These are phyloP conservation scores for Populus alba DNA, from an alignment of 345 rosid species.

Conservation along the genomic window DNA sequence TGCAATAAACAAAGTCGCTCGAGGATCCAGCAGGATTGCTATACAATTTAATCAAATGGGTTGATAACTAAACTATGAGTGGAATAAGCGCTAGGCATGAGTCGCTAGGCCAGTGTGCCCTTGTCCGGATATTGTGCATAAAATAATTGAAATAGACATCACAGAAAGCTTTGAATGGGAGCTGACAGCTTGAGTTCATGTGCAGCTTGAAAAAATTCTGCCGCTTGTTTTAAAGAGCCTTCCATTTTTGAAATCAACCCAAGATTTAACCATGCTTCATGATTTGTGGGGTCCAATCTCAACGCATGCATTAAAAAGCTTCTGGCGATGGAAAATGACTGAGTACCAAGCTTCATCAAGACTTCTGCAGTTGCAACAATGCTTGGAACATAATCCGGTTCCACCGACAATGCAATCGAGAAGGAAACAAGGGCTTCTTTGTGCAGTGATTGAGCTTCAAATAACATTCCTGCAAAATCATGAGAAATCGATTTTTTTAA, in stretches of 20 bases:
- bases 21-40: constrained; percentile 11
- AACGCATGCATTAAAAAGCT: constrained; percentile 86
- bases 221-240: constrained; percentile 75
- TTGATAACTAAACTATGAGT: background rate
- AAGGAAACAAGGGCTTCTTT: constrained; percentile 73
- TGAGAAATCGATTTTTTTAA: background rate
- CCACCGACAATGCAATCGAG: constrained; percentile 62
- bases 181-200: constrained; percentile 74
- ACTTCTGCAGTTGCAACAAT: constrained; percentile 72
- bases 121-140: constrained; percentile 1
- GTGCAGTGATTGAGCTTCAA: constrained; percentile 61
- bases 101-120: background rate
- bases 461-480: constrained; percentile 53
- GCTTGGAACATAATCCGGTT: constrained; percentile 81
- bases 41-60: constrained; percentile 5
- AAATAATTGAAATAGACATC: constrained; percentile 5
- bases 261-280: constrained; percentile 79
- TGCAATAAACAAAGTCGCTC: background rate
- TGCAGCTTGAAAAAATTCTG: constrained; percentile 90
- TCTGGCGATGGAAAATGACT: constrained; percentile 62
- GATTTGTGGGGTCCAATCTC: constrained; percentile 69
- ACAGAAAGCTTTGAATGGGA: constrained; percentile 59
- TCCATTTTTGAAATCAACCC: constrained; percentile 75
- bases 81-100: background rate
- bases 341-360: constrained; percentile 56